These are phyloP conservation scores for Cystobasidiopsis lactophilus DNA, from an alignment of 768 basidiomycete species.

Conservation along the genomic window DNA sequence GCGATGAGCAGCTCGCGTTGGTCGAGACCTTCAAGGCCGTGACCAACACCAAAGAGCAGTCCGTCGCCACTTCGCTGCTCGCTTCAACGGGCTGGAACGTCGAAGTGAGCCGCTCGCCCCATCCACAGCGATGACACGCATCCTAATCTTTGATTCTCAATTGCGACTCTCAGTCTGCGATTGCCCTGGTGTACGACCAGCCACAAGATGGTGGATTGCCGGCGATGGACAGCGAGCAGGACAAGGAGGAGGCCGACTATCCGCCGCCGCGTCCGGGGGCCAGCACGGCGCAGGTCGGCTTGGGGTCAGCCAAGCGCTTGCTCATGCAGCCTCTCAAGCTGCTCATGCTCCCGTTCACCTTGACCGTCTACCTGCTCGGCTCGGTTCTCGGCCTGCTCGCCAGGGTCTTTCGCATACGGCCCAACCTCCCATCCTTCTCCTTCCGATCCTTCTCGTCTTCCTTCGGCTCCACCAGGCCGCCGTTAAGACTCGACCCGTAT, in stretches of 20 bases:
- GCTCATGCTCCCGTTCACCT: neutral
- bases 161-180: no score
- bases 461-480: no score
- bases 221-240: no score
- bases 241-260: no score
- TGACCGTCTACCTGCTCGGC: neutral
- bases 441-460: neutral
- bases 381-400: neutral
- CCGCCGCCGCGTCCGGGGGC: no score
- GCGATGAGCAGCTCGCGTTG: neutral
- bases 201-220: no score
- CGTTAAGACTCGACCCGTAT: neutral
- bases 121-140: no score
- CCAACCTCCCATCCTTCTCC: conserved; percentile 1
- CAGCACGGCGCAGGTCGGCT: no score
- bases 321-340: neutral
- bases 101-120: neutral
- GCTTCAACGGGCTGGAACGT: neutral
- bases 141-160: no score
- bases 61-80: neutral
- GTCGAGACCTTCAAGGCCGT: neutral
- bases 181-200: no score
- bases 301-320: no score
- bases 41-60: neutral
- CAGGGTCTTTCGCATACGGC: neutral